Percentiles rank a stretch among this genome's conserved stretches.
These are phyloP conservation scores for Fusarium ramigenum DNA, from an alignment of 2,329 filamentous ascomycete genomes.

Conservation along the genomic window DNA sequence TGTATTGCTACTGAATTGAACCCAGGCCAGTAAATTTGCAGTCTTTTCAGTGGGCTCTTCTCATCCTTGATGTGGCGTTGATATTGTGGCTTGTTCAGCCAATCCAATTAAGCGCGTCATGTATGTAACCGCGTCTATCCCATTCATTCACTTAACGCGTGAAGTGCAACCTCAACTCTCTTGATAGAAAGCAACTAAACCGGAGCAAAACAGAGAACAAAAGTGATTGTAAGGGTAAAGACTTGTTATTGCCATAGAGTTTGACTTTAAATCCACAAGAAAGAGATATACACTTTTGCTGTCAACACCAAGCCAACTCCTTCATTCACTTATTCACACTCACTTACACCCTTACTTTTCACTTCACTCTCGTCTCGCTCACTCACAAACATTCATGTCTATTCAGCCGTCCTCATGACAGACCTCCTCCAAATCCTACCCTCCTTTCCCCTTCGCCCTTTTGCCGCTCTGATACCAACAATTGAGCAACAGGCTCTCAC, in stretches of 20 bases:
- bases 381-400: slow-evolving; percentile 13
- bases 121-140: slow-evolving; percentile 6
- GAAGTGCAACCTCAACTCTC: slow-evolving; percentile 3
- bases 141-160: slow-evolving; percentile 16
- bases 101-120: slow-evolving; percentile 21
- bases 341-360: slow-evolving; percentile 18
- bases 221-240: background rate
- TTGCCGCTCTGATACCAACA: slow-evolving; percentile 78
- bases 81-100: slow-evolving; percentile 7
- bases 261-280: background rate
- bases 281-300: background rate
- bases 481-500: slow-evolving; percentile 83
- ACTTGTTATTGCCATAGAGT: background rate
- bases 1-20: background rate
- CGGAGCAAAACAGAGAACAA: background rate
- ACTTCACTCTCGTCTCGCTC: background rate
- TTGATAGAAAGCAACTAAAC: background rate
- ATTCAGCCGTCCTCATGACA: slow-evolving; percentile 66
- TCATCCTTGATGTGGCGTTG: slow-evolving; percentile 1
- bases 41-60: background rate
- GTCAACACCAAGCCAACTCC: background rate
- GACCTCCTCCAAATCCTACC: slow-evolving; percentile 88
- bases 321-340: background rate
- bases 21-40: background rate
- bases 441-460: slow-evolving; percentile 76